Evolutionary conservation across 805 yeast species (phyloP).

Genomic region (Candida ovalis): DNA sequence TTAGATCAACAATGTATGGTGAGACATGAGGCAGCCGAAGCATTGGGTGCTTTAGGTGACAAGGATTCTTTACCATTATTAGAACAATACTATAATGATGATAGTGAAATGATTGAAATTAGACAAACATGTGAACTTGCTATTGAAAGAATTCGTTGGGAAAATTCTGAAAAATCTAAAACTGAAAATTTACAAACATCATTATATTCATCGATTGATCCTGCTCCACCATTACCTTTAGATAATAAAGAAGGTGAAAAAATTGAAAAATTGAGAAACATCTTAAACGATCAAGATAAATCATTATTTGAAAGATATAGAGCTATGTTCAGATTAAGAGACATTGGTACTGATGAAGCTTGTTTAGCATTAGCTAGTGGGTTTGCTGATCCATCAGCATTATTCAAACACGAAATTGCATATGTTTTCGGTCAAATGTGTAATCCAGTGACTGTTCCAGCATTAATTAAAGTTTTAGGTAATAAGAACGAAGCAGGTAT

Average conservation of each 20-base stretch:
- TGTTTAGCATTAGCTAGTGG: constrained; percentile 89
- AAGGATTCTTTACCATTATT: constrained; percentile 63
- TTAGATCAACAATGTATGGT: constrained; percentile 85
- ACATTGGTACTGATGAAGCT: constrained; percentile 90
- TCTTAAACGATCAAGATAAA: constrained; percentile 70
- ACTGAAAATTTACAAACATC: constrained; percentile 71
- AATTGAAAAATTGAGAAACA: constrained; percentile 58
- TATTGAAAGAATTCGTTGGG: constrained; percentile 92
- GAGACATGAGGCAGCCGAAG: constrained; percentile 99
- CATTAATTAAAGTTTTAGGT: constrained; percentile 76
- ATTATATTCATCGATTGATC: constrained; percentile 85
- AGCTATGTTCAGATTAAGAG: constrained; percentile 97
- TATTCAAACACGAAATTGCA: constrained; percentile 96
- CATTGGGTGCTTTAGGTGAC: constrained; percentile 94
- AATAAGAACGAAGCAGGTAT: constrained; percentile 85
- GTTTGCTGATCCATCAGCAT: constrained; percentile 83
- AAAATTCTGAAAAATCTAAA: constrained; percentile 60
- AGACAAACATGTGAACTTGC: constrained; percentile 98
- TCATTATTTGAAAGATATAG: constrained; percentile 93
- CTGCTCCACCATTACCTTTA: constrained; percentile 95
- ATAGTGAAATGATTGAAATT: constrained; percentile 65
- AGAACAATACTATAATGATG: constrained; percentile 68
- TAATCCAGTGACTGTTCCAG: constrained; percentile 88
- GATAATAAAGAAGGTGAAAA: constrained; percentile 43
- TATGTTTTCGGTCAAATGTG: constrained; percentile 97